phyloP scores from a whole-genome alignment of 371 early-diverging fungal species.

The Circinella minor region DNA sequence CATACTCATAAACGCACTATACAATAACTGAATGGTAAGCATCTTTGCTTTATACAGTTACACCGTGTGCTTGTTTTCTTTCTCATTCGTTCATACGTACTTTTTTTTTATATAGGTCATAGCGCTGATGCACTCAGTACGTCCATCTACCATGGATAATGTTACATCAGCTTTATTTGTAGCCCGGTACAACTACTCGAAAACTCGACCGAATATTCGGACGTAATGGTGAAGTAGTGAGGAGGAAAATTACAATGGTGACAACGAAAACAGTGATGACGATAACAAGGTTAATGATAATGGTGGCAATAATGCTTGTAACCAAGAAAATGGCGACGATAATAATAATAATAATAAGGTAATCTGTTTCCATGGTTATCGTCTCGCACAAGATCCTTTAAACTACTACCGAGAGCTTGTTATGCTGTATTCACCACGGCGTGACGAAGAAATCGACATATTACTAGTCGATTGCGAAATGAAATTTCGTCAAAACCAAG shows the following conservation, averaged over 20 bases:
- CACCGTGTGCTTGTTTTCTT: too few species aligned
- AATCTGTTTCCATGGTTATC: neutral
- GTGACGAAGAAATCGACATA: neutral
- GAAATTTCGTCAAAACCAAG: neutral
- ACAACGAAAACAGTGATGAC: too few species aligned
- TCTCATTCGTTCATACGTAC: too few species aligned
- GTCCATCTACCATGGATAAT: neutral
- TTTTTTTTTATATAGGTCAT: too few species aligned
- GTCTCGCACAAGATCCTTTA: neutral
- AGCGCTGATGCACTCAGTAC: neutral
- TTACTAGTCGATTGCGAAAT: neutral
- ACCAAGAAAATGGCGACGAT: too few species aligned
- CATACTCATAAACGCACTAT: too few species aligned
- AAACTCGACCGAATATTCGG: too few species aligned
- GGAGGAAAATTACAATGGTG: too few species aligned
- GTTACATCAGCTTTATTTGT: neutral
- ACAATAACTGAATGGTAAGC: too few species aligned
- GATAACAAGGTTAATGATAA: too few species aligned
- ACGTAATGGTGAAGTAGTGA: neutral
- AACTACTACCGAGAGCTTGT: constrained; percentile 2
- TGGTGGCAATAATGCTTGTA: too few species aligned
- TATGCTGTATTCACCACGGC: neutral
- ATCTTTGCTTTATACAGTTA: too few species aligned
- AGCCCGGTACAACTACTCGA: neutral
- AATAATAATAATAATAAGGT: neutral